Base-by-base conservation (phyloP, 2,329 filamentous ascomycete genomes). In the Pleoardoris graminearum region DNA sequence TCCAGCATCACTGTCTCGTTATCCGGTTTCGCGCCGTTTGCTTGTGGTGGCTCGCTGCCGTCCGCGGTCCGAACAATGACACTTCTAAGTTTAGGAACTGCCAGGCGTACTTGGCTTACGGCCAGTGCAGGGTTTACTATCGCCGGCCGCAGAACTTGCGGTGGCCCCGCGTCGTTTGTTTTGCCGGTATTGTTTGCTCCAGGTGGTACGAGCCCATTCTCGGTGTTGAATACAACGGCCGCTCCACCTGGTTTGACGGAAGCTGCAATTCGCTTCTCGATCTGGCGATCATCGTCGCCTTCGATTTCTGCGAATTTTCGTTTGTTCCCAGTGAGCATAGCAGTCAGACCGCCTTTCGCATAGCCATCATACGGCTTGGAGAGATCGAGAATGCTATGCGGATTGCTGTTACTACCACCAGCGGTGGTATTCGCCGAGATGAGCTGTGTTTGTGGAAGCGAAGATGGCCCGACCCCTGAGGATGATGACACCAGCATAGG, bases 341-440 rank as follows among this genome's bases (percentile, higher is more conserved):
- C 83, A 1, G 90, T 85, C 16, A 99, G 81, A 2, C 94, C 94
- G 21, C 94, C 94, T 69, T 89, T 91, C 0, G 94, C 94, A 36
- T 97, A 80, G 1, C 93, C 92, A 61, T 99, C 93, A 58, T 92
- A 96, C 0, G 94, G 94, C 66, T 94, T 96, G 14, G 90, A 94
- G 2, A 99, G 80, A 72, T 99, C 94, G 7, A 99, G 77, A 17
- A 93, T 86, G 10, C 89, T 89, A 63, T 92, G 88, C 0, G 91
- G 91, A 0, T 86, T 81, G 58, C 94, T 91, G 51, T 82, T 84
- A 53, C 87, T 85, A 0, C 81, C 76, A 2, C 78, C 76, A 58
- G 79, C 77, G 48, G 83, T 89, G 12, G 80, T 82, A 8, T 85
- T 82, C 11, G 90, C 85, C 30, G 91, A 90, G 57, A 97, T 88